Base-by-base conservation (phyloP, 768 basidiomycete genomes). In the Lactarius deliciosus region DNA sequence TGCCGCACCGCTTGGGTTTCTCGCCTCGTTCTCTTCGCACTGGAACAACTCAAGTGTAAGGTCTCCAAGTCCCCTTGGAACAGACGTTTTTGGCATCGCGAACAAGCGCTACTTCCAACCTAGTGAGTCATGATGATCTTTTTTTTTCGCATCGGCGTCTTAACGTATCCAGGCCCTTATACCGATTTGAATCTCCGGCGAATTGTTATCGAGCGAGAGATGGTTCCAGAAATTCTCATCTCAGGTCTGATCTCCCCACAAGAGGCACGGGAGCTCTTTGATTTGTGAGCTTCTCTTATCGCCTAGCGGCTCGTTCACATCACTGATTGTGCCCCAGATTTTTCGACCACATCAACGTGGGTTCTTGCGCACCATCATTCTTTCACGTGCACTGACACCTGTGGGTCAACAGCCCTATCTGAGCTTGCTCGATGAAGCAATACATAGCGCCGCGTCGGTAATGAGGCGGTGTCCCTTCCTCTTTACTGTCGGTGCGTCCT, bases 391-490 rank as follows among this genome's bases (percentile, higher is more conserved):
- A 54, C 53, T 62, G n/a, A 66, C 34, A 3, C 22, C 18, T 10
- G 25, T 25, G 63, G 56, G 34, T 64, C 13, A 13, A 18, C 68
- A 86, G 85, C 82, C 85, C 1, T 84, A 80, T 69, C 84, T 86
- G 70, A 83, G 84, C 9, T 79, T 87, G 62, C 76, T 87, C 57
- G 86, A 88, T 73, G 80, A 79, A 40, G 81, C 78, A 45, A 77
- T 86, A 20, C 86, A 88, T 71, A 84, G 81, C 0, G 82, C 86
- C 9, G 77, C 79, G 36, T 76, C 81, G 16, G 77, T 86, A 28
- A 81, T 86, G 58, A 82, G 83, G 75, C 79, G 80, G 9, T 80
- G 80, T 64, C 86, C 86, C 10, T 86, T 86, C 72, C 77, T 86
- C 15, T 86, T 87, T 75, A 86, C 85, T 56, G 83, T 86, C 68